phyloP scores from a whole-genome alignment of 768 basidiomycete genomes.

The Royoungia palumana region DNA sequence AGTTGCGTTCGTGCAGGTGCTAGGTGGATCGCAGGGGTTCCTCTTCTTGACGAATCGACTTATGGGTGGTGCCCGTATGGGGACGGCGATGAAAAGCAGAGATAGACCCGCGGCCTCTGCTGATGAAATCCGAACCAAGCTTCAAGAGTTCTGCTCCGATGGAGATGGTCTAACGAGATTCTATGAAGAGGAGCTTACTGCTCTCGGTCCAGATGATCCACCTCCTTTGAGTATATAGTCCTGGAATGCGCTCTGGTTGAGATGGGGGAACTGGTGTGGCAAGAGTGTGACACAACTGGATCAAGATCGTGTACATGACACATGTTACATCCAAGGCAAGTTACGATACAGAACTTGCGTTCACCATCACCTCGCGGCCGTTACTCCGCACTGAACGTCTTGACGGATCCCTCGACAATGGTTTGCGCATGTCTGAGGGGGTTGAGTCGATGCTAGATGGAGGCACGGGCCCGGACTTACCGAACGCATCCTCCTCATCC shows the following conservation, averaged over 20 bases:
- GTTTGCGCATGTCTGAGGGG: constrained; percentile 66
- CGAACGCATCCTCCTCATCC: constrained; percentile 89
- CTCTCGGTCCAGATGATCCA: constrained; percentile 42
- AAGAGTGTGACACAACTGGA: neutral
- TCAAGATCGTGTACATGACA: constrained; percentile 6
- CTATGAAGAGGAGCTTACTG: constrained; percentile 68
- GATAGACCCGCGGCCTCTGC: constrained; percentile 57
- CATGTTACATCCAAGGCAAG: neutral
- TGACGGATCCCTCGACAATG: constrained; percentile 56
- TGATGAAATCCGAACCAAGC: constrained; percentile 54
- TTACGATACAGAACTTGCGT: constrained; percentile 37
- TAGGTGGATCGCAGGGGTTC: constrained; percentile 77
- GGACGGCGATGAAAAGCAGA: constrained; percentile 50
- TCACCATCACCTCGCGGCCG: constrained; percentile 69
- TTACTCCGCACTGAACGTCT: constrained; percentile 68
- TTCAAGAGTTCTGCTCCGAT: constrained; percentile 68
- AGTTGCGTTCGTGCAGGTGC: constrained; percentile 84
- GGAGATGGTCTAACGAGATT: constrained; percentile 51
- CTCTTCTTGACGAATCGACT: constrained; percentile 87
- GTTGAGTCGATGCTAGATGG: neutral
- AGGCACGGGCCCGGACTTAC: constrained; percentile 44
- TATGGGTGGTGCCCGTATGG: constrained; percentile 68
- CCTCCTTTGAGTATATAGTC: constrained; percentile 43
- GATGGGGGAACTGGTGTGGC: constrained; percentile 8
- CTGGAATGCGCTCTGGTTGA: constrained; percentile 9